Base-by-base conservation (phyloP, 2,329 filamentous ascomycete genomes). In the Clonostachys solani region DNA sequence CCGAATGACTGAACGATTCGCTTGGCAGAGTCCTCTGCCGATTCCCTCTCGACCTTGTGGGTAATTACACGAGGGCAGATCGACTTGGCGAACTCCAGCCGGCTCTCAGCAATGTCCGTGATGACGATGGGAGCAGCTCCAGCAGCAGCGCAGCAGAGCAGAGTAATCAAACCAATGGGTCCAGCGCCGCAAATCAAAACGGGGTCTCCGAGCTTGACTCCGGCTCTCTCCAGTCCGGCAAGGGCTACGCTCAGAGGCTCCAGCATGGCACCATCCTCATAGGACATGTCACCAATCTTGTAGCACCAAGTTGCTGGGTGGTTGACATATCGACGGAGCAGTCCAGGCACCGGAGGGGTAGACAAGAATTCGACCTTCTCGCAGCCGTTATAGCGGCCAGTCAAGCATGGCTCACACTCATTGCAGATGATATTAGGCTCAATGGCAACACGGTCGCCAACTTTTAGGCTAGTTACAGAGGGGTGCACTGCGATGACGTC, bases 301-400 rank as follows among this genome's bases (percentile, higher is more conserved):
- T 96, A 90, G 72, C 92, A 96, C 91, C 92, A 96, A 44, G 87
- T 77, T 17, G 92, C 91, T 4, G 90, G 92, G 73, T 96, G 92
- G 73, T 92, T 95, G 71, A 96, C 88, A 66, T 96, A 96, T 66
- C 92, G 83, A 56, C 92, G 83, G 57, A 97, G 77, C 52, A 97
- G 79, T 35, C 92, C 94, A 9, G 88, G 80, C 33, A 95, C 84
- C 12, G 94, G 92, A 9, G 94, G 92, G 5, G 94, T 97, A 44
- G 89, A 95, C 45, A 95, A 78, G 75, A 97, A 97, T 47, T 80
- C 73, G 54, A 96, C 90, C 45, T 76, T 78, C 59, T 92, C 87
- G 73, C 92, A 97, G 50, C 92, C 92, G 66, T 97, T 97, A 78
- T 97, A 97, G 58, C 90, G 86, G 49, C 92, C 92, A 12, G 88